phyloP scores from a whole-genome alignment of 2,329 filamentous ascomycete genomes.

The Colletotrichum navitas region DNA sequence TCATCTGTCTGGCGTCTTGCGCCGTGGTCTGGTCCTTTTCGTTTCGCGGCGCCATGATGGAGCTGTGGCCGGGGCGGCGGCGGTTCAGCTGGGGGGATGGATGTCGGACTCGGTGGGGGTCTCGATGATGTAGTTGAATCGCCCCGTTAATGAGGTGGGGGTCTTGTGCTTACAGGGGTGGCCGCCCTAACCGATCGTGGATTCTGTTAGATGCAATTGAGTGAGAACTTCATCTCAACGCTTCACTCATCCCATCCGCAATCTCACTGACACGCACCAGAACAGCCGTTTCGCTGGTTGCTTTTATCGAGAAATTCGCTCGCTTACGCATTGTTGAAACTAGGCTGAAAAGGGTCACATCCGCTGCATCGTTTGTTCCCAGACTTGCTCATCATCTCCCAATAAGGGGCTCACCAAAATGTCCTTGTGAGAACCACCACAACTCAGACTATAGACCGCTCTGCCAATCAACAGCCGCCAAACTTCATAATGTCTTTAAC shows the following conservation, averaged over 20 bases:
- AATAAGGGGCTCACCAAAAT: constrained; percentile 6
- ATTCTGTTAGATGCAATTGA: constrained; percentile 37
- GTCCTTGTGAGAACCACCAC: constrained; percentile 13
- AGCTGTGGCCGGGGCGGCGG: constrained; percentile 87
- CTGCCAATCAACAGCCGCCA: too few relatives aligned
- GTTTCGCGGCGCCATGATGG: constrained; percentile 90
- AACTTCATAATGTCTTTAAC: constrained; percentile 17
- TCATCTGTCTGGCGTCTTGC: constrained; percentile 73
- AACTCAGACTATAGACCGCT: not conserved
- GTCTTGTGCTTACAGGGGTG: constrained; percentile 12
- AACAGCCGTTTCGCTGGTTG: not conserved
- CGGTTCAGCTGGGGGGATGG: constrained; percentile 95
- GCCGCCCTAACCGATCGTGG: not conserved
- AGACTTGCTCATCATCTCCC: not conserved
- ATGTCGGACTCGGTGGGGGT: constrained; percentile 80
- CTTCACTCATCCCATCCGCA: constrained; percentile 33
- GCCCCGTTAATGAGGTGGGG: constrained; percentile 26
- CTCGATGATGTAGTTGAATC: constrained; percentile 24
- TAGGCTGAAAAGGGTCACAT: not conserved
- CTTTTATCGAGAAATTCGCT: not conserved
- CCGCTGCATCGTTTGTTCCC: not conserved
- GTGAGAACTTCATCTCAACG: constrained; percentile 32
- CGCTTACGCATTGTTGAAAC: accelerated
- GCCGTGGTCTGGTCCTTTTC: constrained; percentile 94
- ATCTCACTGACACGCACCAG: constrained; percentile 47